Evolutionary conservation across 2,329 filamentous ascomycete species (phyloP).

Genomic region (Niveomyces coronatus): DNA sequence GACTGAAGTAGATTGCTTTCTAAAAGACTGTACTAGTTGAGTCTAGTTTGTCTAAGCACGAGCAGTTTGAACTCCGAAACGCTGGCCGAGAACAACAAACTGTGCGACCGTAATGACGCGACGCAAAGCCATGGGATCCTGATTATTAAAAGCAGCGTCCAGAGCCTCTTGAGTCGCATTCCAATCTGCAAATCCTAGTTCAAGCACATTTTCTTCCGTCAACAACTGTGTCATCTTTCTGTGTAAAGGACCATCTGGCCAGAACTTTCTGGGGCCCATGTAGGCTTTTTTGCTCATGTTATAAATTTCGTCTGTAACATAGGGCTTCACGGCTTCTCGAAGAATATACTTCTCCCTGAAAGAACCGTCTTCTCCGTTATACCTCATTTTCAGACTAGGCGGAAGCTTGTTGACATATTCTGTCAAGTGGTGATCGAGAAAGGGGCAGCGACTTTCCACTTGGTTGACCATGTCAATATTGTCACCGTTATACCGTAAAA

Average conservation of each 20-base stretch:
- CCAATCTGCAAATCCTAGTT: constrained; percentile 32
- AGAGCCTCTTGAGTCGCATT: constrained; percentile 23
- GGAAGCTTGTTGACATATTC: constrained; percentile 22
- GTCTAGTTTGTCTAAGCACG: too few relatives aligned
- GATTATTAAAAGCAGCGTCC: constrained; percentile 27
- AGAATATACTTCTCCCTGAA: constrained; percentile 41
- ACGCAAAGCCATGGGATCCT: constrained; percentile 14
- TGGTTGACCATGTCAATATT: constrained; percentile 27
- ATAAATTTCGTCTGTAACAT: constrained; percentile 42
- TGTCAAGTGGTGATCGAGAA: constrained; percentile 23
- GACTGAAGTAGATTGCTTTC: too few relatives aligned
- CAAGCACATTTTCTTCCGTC: constrained; percentile 25
- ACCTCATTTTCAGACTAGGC: constrained; percentile 19
- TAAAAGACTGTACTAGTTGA: too few relatives aligned
- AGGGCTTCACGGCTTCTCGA: constrained; percentile 37
- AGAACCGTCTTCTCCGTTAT: too few relatives aligned
- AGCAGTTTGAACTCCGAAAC: too few relatives aligned
- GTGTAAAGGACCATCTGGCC: constrained; percentile 32
- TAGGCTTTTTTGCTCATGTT: constrained; percentile 38
- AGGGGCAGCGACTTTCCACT: constrained; percentile 25
- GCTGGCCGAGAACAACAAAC: background rate
- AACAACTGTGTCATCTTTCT: constrained; percentile 20
- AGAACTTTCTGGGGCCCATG: constrained; percentile 32
- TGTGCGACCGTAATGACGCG: background rate
- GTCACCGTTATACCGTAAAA: constrained; percentile 23